Percentiles rank a stretch among this genome's conserved stretches.
Evolutionary conservation across 441 rosid species (phyloP).

Genomic region (Populus hybrid): DNA sequence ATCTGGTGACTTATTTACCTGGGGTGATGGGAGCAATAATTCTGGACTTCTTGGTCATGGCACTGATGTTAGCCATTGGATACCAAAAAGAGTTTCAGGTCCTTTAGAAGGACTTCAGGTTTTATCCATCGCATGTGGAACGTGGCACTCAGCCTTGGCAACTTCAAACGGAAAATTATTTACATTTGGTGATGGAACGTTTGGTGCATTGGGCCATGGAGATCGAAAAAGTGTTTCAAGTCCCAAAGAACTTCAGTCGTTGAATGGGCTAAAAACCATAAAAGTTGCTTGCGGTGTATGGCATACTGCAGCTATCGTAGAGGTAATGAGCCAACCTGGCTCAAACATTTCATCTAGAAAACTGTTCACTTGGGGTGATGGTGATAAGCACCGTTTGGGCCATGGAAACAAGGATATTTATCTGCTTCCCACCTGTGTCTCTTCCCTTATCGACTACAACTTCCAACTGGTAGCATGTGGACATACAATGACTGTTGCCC

Average conservation of each 20-base stretch:
- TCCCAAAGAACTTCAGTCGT: slow-evolving; percentile 73
- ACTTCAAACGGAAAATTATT: slow-evolving; percentile 65
- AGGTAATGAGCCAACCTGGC: slow-evolving; percentile 62
- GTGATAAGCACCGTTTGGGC: slow-evolving; percentile 81
- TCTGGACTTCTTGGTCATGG: slow-evolving; percentile 93
- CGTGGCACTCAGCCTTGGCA: slow-evolving; percentile 89
- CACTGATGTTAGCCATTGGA: slow-evolving; percentile 79
- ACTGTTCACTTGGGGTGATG: slow-evolving; percentile 97
- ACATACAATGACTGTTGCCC: slow-evolving; percentile 72
- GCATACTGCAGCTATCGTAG: slow-evolving; percentile 96
- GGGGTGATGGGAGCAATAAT: slow-evolving; percentile 94
- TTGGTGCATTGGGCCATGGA: slow-evolving; percentile 84
- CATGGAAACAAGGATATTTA: slow-evolving; percentile 83
- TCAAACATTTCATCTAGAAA: slow-evolving; percentile 56
- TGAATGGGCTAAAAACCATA: slow-evolving; percentile 68
- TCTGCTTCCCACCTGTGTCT: slow-evolving; percentile 75
- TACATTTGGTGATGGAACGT: slow-evolving; percentile 28
- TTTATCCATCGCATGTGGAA: slow-evolving; percentile 76
- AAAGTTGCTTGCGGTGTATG: slow-evolving; percentile 91
- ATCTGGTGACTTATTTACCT: slow-evolving; percentile 71
- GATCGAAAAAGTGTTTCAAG: slow-evolving; percentile 55
- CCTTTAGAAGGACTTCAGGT: slow-evolving; percentile 85
- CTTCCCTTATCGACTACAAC: slow-evolving; percentile 81
- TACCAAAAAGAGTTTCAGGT: slow-evolving; percentile 85
- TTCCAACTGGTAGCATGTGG: slow-evolving; percentile 88